Base-by-base conservation (phyloP, 208 protist species). In the Endotrypanum monterogeii region DNA sequence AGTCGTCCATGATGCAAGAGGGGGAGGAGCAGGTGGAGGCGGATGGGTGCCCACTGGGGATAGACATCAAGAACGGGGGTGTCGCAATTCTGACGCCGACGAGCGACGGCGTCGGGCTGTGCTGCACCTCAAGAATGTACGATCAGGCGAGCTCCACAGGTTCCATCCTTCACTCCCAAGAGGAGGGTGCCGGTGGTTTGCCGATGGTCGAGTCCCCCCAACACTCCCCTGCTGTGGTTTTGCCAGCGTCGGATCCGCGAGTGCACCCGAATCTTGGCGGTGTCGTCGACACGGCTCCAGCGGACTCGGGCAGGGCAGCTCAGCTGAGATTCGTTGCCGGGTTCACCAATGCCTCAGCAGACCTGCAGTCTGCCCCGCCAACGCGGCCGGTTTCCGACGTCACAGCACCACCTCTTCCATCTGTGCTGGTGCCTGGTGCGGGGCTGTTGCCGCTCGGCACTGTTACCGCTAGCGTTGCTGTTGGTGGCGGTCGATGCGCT, bases 1-100 rank as follows among this genome's bases (percentile, higher is more conserved):
- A 80, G 71, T 73, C 76, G 12, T 81, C 72, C 23, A 44, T 79
- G 46, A 60, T 80, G 52, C 67, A 79, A 28, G 75, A 76, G 14
- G 76, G 74, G 6, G 76, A 67, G 25, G 52, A 72, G 50, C 62
- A 65, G 44, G 66, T 50, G 51, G 63, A 44, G 60, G 62, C 20
- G n/a, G 63, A 39, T 8, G 50, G 46, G 16, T 30, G 46, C 18
- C 30, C 28, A 54, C 30, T 0, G 20, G 35, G 0, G 67, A 8
- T 12, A 1, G 32, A 23, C 7, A 54, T 28, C 41, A 30, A 20
- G 35, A 61, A 54, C 44, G 44, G 39, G 55, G 4, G 56, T 5
- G 44, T 25, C 14, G 44, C 23, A 23, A 30, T 20, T 1, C 16
- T 50, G 30, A 41, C n/a, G 8, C 63, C 63, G 56, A 5, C 41